A percentile compares a stretch with the other conserved stretches of the same genome.
phyloP scores from a whole-genome alignment of 306 rosid species.

The Sechiopsis laciniata region DNA sequence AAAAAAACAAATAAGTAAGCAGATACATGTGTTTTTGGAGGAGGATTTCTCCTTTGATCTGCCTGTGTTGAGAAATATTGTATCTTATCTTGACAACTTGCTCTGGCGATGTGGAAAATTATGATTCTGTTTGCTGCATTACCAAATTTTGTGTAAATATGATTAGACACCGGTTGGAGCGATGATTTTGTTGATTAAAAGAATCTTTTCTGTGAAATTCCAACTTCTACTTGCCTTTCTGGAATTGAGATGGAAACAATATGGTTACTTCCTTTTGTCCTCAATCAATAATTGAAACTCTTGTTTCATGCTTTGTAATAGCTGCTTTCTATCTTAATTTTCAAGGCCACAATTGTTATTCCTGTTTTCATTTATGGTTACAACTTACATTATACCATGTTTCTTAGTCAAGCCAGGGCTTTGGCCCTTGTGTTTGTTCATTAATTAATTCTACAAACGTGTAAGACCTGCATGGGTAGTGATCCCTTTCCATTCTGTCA shows the following conservation, averaged over 20 bases:
- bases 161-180: neutral
- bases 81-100: neutral
- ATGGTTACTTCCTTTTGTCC: neutral
- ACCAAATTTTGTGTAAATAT: neutral
- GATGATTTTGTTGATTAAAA: neutral
- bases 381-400: neutral
- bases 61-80: neutral
- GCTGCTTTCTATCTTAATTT: neutral
- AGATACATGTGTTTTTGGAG: neutral
- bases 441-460: neutral
- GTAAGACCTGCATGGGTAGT: neutral
- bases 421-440: neutral
- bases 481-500: neutral
- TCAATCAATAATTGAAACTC: neutral
- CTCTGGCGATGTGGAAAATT: neutral
- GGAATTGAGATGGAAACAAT: neutral
- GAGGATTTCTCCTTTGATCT: conserved; percentile 11
- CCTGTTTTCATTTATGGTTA: neutral
- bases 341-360: neutral
- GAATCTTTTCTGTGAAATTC: neutral
- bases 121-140: neutral
- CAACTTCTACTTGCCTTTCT: neutral
- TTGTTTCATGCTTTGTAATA: neutral
- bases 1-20: neutral
- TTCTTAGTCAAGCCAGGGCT: neutral